Conservation (phyloP, 2,329 filamentous ascomycete species). For the Niveomyces coronatus region DNA sequence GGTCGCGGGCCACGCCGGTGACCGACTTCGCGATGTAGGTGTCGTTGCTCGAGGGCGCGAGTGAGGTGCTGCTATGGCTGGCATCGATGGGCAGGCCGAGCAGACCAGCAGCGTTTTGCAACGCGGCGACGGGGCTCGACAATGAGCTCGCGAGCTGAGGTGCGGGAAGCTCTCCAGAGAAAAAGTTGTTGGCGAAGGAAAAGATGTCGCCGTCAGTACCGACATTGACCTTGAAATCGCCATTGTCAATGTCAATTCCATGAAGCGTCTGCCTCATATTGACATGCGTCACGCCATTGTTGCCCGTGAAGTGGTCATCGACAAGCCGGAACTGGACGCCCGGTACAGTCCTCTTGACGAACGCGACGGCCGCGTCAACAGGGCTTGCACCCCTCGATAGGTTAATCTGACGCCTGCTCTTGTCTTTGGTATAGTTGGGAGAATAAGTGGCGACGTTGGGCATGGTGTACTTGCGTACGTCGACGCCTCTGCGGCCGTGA, state of each 20-base stretch:
- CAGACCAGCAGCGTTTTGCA: slow-evolving; percentile 28
- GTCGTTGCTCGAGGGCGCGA: too few relatives aligned
- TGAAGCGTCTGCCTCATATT: slow-evolving; percentile 50
- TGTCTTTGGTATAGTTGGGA: not conserved
- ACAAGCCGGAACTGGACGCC: slow-evolving; percentile 38
- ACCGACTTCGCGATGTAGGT: slow-evolving; percentile 37
- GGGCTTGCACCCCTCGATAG: not conserved
- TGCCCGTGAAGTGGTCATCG: slow-evolving; percentile 42
- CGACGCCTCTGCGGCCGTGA: not conserved
- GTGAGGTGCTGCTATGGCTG: slow-evolving; percentile 16
- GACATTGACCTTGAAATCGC: slow-evolving; percentile 51
- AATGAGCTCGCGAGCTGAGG: slow-evolving; percentile 26
- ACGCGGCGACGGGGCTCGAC: slow-evolving; percentile 32
- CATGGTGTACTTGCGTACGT: not conserved
- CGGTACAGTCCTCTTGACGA: slow-evolving; percentile 26
- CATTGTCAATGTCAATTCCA: slow-evolving; percentile 49
- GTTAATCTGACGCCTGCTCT: not conserved
- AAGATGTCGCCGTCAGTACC: slow-evolving; percentile 43
- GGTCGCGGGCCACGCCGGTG: slow-evolving; percentile 38
- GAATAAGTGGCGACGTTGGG: not conserved
- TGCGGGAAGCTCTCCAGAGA: slow-evolving; percentile 31
- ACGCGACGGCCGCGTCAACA: not conserved
- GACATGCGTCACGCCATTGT: slow-evolving; percentile 45
- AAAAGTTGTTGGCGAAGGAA: slow-evolving; percentile 43
- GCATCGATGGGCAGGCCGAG: slow-evolving; percentile 23